Base-by-base conservation (phyloP, 495 filamentous ascomycete genomes). In the Penicillium goetzii region DNA sequence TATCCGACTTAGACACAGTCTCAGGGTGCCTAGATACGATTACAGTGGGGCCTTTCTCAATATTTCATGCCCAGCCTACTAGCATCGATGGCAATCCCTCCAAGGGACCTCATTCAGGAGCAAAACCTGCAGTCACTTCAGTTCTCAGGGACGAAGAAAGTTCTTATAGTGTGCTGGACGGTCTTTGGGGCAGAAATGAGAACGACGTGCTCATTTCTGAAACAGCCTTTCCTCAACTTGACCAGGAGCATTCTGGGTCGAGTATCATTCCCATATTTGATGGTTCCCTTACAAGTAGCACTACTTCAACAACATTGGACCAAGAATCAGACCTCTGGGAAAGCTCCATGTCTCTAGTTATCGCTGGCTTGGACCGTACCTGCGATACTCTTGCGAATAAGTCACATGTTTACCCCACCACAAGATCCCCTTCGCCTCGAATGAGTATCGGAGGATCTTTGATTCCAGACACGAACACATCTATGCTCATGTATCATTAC, bases 401-500 rank as follows among this genome's bases (percentile, higher is more conserved):
- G 36, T 0, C 10, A 2, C 11, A 38, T 38, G 2, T 38, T 3
- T 15, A 10, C 14, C 36, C 3, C 11, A 15, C 3, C 11, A 15
- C 14, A 15, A 38, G 36, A 38, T 38, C 36, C 36, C 36, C 2
- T 15, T 38, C 36, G 14, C 36, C 36, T 38, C 36, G 14, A 11
- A 38, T 38, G 36, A 10, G 10, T 38, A 38, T 38, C 3, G 14
- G 11, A 10, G 14, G 36, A 15, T 49, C 62, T 9, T 25, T 65
- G 3, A 60, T 65, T 21, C 52, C 19, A 36, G 51, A 56, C 5
- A 14, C 26, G 10, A 34, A 65, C 0, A 60, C 32, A 6, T 60
- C 62, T 3, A 53, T 60, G 47, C 62, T 65, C 11, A 40, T 65
- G 43, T 65, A 41, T 23, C 62, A 65, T 34, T 65, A 65, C 30